Evolutionary conservation across 2,329 filamentous ascomycete species (phyloP), one percentile per base, ranked within the genome.

Genomic region (Teratosphaeria viscida): DNA sequence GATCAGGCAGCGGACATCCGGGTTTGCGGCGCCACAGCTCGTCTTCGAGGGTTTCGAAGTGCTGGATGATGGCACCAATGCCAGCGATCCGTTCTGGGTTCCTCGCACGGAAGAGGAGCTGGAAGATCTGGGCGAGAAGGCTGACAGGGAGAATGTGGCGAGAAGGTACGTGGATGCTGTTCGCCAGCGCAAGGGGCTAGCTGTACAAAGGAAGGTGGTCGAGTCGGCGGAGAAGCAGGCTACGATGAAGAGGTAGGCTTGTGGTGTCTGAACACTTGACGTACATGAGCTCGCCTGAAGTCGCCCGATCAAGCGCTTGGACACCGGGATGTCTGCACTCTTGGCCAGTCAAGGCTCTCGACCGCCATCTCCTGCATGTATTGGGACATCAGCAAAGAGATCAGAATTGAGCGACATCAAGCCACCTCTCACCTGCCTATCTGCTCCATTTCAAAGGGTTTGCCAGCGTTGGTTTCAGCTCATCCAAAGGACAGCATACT

Each of bases 121-220:
- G 57, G 94, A 99, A 79, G 94, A 99, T 78, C 77, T 99, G 62
- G 94, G 94, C 29, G 92, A 97, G 79, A 78, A 92, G 72, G 94
- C 90, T 3, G 94, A 99, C 76, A 84, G 84, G 70, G 94, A 97
- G 80, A 97, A 96, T 75, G 89, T 97, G 56, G 94, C 94, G 27
- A 96, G 95, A 83, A 79, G 89, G 71, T 97, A 97, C 78, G 92
- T 99, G 83, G 94, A 99, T 76, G 79, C 82, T 43, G 92, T 99
- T 49, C 80, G 94, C 70, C 82, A 80, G 71, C 82, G 91, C 74
- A 99, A 99, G 83, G 94, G 94, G 0, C 70, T 99, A 74, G 76
- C 95, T 66, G 87, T 99, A 2, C 85, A 87, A 77, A 83, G 79
- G 73, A 84, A 79, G 69, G 71, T 79, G 53, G 87, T 90, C 49